Evolutionary conservation across 2,329 filamentous ascomycete genomes (phyloP).

Genomic region (Curvularia verruculosa): DNA sequence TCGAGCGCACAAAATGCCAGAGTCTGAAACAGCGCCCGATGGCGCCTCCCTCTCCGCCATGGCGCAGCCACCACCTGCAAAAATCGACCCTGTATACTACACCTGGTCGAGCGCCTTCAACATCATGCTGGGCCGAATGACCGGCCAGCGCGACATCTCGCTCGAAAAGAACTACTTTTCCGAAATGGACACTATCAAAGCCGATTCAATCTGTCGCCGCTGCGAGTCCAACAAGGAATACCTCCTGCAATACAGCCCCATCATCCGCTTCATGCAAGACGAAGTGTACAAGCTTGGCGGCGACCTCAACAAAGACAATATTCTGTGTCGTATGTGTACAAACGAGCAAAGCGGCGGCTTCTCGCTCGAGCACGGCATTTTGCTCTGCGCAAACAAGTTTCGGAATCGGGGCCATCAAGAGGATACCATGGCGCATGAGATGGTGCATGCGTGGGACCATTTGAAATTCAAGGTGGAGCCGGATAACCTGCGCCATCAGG

Average conservation of each 20-base stretch:
- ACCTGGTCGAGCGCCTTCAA: conserved; percentile 85
- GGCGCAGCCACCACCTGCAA: conserved; percentile 25
- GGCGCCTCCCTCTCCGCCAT: conserved; percentile 35
- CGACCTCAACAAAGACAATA: conserved; percentile 72
- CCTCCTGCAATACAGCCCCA: conserved; percentile 81
- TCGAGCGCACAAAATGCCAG: conserved; percentile 28
- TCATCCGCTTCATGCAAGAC: conserved; percentile 83
- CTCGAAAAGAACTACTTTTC: conserved; percentile 70
- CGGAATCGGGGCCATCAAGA: conserved; percentile 80
- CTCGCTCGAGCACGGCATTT: conserved; percentile 81
- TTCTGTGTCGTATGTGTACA: conserved; percentile 81
- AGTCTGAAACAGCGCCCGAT: conserved; percentile 35
- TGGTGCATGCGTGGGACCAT: conserved; percentile 97
- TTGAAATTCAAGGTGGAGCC: conserved; percentile 89
- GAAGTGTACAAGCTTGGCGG: conserved; percentile 82
- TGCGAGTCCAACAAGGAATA: conserved; percentile 86
- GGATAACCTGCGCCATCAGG: conserved; percentile 82
- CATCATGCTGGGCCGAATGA: conserved; percentile 70
- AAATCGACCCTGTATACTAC: conserved; percentile 52
- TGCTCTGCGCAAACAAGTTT: conserved; percentile 92
- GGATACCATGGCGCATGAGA: conserved; percentile 94
- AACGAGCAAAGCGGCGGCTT: conserved; percentile 80
- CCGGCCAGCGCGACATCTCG: conserved; percentile 32
- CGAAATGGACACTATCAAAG: conserved; percentile 75
- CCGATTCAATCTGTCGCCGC: conserved; percentile 76